Evolutionary conservation across 2,329 filamentous ascomycete genomes (phyloP).

Genomic region (Xylariaceae sp.): DNA sequence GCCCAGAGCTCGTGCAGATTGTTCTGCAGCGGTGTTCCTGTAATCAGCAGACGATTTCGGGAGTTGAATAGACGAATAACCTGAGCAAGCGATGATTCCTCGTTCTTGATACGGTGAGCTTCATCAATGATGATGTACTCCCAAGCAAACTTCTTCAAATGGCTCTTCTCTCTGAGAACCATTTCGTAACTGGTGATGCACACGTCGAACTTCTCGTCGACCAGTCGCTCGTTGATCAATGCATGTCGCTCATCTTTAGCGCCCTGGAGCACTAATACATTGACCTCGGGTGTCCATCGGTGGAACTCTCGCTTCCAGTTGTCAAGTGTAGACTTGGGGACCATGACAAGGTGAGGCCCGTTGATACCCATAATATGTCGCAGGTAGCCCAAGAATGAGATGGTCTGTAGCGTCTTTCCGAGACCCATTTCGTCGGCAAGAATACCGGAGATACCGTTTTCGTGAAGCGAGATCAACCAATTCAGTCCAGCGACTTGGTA

Average conservation of each 20-base stretch:
- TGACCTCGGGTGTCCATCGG: constrained; percentile 92
- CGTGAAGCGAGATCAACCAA: constrained; percentile 95
- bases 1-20: constrained; percentile 98
- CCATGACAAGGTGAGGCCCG: constrained; percentile 85
- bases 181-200: constrained; percentile 99
- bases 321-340: constrained; percentile 95
- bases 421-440: constrained; percentile 98
- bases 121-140: constrained; percentile 99
- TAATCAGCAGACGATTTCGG: constrained; percentile 90
- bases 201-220: constrained; percentile 94
- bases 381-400: constrained; percentile 92
- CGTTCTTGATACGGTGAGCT: constrained; percentile 98
- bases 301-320: constrained; percentile 97
- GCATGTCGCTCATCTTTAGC: constrained; percentile 88
- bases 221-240: constrained; percentile 85
- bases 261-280: constrained; percentile 89
- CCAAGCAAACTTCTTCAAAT: constrained; percentile 97
- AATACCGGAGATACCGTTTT: constrained; percentile 98
- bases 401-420: constrained; percentile 96
- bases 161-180: constrained; percentile 91
- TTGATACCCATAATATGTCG: constrained; percentile 85
- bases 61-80: constrained; percentile 97
- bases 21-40: constrained; percentile 94
- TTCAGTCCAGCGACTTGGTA: constrained; percentile 95
- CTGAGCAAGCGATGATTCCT: constrained; percentile 93